A percentile compares a stretch with the other conserved stretches of the same genome.
Conservation (phyloP, 2,329 filamentous ascomycete genomes). For the Aspergillus aculeatinus region DNA sequence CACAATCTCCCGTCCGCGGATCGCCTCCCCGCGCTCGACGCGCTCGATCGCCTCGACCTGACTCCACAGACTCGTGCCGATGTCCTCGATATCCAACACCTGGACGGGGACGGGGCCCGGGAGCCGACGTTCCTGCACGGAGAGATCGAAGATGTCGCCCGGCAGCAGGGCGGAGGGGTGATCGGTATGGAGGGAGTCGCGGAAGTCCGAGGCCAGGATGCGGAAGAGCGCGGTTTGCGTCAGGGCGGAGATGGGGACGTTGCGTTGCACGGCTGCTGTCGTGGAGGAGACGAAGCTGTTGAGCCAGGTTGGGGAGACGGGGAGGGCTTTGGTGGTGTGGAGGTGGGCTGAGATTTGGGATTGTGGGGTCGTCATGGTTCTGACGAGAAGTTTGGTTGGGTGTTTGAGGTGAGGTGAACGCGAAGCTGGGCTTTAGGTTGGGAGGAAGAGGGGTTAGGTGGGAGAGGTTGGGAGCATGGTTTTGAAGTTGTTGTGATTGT, state of each 20-base stretch:
- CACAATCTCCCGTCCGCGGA: conserved; percentile 76
- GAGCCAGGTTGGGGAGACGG: conserved; percentile 63
- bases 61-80: conserved; percentile 76
- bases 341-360: conserved; percentile 52
- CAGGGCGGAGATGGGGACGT: conserved; percentile 66
- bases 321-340: conserved; percentile 55
- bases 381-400: neutral
- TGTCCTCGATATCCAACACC: conserved; percentile 81
- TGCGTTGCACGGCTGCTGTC: conserved; percentile 47
- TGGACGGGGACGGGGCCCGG: conserved; percentile 69
- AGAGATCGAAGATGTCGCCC: conserved; percentile 53
- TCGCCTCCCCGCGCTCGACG: conserved; percentile 51
- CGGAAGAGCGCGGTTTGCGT: conserved; percentile 78
- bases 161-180: conserved; percentile 54
- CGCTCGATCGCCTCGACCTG: conserved; percentile 72
- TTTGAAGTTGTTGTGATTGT: neutral
- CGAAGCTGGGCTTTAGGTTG: too few species aligned
- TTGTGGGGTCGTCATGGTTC: conserved; percentile 26
- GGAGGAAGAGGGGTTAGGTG: neutral
- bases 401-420: neutral
- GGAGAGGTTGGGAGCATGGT: neutral
- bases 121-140: conserved; percentile 58
- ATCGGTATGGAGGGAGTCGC: conserved; percentile 56
- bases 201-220: conserved; percentile 75
- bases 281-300: conserved; percentile 59